Evolutionary conservation across 495 filamentous ascomycete species (phyloP).

Genomic region (Aspergillus steynii): DNA sequence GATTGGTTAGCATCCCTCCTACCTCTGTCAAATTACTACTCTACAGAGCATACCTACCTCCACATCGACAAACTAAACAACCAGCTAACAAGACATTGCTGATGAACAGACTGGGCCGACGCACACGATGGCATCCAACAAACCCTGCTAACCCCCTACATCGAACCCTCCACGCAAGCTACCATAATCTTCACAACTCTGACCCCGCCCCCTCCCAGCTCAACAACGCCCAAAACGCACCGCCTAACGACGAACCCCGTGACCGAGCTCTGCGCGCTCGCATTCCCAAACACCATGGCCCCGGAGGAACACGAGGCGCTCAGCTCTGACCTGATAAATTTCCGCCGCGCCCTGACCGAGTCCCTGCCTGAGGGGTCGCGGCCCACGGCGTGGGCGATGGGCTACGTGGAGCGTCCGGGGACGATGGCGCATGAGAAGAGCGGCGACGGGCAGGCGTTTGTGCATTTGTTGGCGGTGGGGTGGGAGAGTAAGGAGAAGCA

Average conservation of each 20-base stretch:
- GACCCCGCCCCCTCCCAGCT: slow-evolving; percentile 20
- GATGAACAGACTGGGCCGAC: slow-evolving; percentile 40
- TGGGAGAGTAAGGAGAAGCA: slow-evolving; percentile 59
- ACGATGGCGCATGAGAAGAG: slow-evolving; percentile 36
- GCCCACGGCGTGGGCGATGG: slow-evolving; percentile 45
- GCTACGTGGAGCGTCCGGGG: slow-evolving; percentile 42
- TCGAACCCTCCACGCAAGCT: slow-evolving; percentile 24
- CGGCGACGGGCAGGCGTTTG: slow-evolving; percentile 37
- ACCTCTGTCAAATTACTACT: not conserved
- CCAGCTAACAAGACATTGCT: not conserved
- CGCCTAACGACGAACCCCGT: slow-evolving; percentile 39
- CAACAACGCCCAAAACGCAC: slow-evolving; percentile 23
- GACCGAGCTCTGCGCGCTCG: slow-evolving; percentile 38
- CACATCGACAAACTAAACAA: not conserved
- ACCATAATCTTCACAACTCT: slow-evolving; percentile 35
- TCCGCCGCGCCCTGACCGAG: slow-evolving; percentile 36
- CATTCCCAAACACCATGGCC: slow-evolving; percentile 32
- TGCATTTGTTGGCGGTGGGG: slow-evolving; percentile 44
- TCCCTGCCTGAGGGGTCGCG: slow-evolving; percentile 31
- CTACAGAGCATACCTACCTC: not conserved
- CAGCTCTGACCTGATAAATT: slow-evolving; percentile 28
- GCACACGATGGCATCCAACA: slow-evolving; percentile 27
- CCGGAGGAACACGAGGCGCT: slow-evolving; percentile 24
- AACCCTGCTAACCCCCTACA: slow-evolving; percentile 25
- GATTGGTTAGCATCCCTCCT: slow-evolving; percentile 27